Evolutionary conservation across 2,329 filamentous ascomycete genomes (phyloP).

Genomic region (Diaporthe humulicola): DNA sequence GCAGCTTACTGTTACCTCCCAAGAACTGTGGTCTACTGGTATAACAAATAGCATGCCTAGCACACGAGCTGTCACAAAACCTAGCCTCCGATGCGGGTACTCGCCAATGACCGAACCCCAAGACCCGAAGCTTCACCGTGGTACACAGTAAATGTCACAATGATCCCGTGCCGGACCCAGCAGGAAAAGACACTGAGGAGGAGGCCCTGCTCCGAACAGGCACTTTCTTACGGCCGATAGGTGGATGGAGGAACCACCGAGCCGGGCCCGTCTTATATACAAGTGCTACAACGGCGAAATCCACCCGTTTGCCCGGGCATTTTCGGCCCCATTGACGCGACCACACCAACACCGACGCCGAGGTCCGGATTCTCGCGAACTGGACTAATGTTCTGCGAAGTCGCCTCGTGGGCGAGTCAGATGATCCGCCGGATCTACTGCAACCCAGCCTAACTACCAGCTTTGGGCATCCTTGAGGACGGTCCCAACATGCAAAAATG

Average conservation of each 20-base stretch:
- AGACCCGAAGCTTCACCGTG: not conserved
- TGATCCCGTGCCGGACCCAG: not conserved
- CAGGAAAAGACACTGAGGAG: not conserved
- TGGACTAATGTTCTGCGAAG: not conserved
- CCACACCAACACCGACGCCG: not conserved
- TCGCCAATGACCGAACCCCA: not conserved
- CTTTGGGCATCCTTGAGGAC: not conserved
- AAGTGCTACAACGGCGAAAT: not conserved
- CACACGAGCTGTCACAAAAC: not conserved
- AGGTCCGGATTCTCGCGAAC: not conserved
- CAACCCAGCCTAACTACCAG: not conserved
- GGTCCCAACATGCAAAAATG: not conserved
- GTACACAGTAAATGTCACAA: not conserved
- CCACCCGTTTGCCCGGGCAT: no score
- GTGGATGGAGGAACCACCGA: not conserved
- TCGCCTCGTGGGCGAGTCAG: constrained; percentile 1
- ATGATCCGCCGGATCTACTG: not conserved
- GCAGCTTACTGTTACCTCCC: not conserved
- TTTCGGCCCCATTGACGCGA: not conserved
- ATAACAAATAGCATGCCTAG: not conserved
- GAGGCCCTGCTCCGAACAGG: not conserved
- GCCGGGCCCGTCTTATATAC: not conserved
- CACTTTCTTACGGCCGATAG: not conserved
- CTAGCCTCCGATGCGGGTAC: not conserved
- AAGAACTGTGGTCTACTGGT: not conserved